Conservation (phyloP, 352 stramenopile species). For the Pythium grandisporangium region DNA sequence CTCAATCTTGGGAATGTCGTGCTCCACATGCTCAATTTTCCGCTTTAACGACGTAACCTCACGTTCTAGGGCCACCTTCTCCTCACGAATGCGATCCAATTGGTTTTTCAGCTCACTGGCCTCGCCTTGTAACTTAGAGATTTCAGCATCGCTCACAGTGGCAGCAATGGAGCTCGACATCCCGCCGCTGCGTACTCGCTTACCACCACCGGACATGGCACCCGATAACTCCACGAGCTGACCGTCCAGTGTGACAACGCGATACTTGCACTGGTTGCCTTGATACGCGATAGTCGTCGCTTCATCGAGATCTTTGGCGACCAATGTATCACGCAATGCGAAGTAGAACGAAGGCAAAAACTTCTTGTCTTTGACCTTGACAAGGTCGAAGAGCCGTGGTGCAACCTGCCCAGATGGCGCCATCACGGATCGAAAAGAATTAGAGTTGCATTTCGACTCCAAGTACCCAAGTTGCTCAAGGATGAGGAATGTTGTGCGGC, state of each 20-base stretch:
- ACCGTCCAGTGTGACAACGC: constrained; percentile 97
- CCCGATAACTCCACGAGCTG: constrained; percentile 98
- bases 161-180: constrained; percentile 81
- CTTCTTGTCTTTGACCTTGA: constrained; percentile 82
- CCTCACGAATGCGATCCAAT: constrained; percentile 47
- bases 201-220: constrained; percentile 98
- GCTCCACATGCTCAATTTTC: constrained; percentile 84
- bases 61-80: constrained; percentile 65
- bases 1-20: constrained; percentile 86
- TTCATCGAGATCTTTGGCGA: constrained; percentile 94
- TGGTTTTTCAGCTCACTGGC: constrained; percentile 35
- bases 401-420: constrained; percentile 31
- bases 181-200: constrained; percentile 85
- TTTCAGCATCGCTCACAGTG: constrained; percentile 49
- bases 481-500: constrained; percentile 96
- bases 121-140: constrained; percentile 47
- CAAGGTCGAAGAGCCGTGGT: constrained; percentile 84
- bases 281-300: constrained; percentile 85
- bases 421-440: constrained; percentile 47
- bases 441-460: constrained; percentile 50
- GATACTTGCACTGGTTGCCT: constrained; percentile 90
- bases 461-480: constrained; percentile 95
- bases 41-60: constrained; percentile 82
- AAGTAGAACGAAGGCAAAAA: constrained; percentile 95
- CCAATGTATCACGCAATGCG: constrained; percentile 95